Evolutionary conservation across 2,329 filamentous ascomycete species (phyloP).

Genomic region (Hymenoscyphus salicellus): DNA sequence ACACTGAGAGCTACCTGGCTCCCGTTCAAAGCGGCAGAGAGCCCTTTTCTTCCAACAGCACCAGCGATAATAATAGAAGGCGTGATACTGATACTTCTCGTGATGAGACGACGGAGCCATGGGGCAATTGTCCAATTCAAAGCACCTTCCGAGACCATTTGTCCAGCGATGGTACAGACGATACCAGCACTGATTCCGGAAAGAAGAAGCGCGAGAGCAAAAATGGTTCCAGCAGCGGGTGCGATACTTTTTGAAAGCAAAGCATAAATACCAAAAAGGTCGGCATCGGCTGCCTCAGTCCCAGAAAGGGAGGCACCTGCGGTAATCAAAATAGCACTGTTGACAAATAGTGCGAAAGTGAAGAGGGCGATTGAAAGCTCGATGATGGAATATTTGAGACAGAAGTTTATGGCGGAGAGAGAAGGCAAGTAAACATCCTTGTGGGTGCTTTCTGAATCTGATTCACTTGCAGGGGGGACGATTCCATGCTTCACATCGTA

Average conservation of each 20-base stretch:
- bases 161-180: slow-evolving; percentile 83
- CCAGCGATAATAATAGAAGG: slow-evolving; percentile 81
- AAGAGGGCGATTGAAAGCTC: slow-evolving; percentile 72
- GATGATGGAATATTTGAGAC: slow-evolving; percentile 68
- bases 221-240: slow-evolving; percentile 75
- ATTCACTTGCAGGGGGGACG: slow-evolving; percentile 33
- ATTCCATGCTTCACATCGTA: slow-evolving; percentile 60
- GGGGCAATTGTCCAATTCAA: slow-evolving; percentile 71
- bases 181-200: slow-evolving; percentile 80
- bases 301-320: slow-evolving; percentile 69
- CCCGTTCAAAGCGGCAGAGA: slow-evolving; percentile 69
- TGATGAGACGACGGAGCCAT: slow-evolving; percentile 76
- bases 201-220: slow-evolving; percentile 75
- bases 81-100: slow-evolving; percentile 74
- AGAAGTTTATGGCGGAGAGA: slow-evolving; percentile 67
- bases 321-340: slow-evolving; percentile 77
- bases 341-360: slow-evolving; percentile 81
- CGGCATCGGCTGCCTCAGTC: slow-evolving; percentile 59
- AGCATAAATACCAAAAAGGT: slow-evolving; percentile 79
- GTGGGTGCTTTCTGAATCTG: slow-evolving; percentile 22
- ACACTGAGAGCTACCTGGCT: slow-evolving; percentile 76
- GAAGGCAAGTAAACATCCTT: slow-evolving; percentile 68
- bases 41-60: slow-evolving; percentile 67
- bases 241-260: slow-evolving; percentile 67
- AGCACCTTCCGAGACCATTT: slow-evolving; percentile 85